Conservation (phyloP, 179 eudicot genomes). For the Vitellaria paradoxa region DNA sequence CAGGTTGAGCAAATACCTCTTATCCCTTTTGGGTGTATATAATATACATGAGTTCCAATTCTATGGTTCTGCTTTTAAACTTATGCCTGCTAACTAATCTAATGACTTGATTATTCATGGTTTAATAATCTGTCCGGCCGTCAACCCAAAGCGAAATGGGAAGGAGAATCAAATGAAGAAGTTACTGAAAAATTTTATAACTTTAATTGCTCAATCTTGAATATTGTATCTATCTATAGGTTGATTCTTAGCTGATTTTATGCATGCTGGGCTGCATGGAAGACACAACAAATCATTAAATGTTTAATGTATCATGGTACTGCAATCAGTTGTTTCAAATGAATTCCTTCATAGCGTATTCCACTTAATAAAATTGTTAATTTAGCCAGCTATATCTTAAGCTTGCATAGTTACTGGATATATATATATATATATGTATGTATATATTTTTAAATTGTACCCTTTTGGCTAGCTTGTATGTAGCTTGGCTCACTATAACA, state of each 20-base stretch:
- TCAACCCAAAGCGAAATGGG: not conserved
- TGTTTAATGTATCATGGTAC: not conserved
- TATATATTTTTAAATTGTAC: not conserved
- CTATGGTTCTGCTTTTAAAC: not conserved
- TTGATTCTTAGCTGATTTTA: not conserved
- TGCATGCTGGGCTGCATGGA: not conserved
- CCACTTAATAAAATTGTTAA: slow-evolving; percentile 2
- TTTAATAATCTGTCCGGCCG: not conserved
- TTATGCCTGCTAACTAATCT: not conserved
- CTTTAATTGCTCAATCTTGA: not conserved
- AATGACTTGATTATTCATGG: slow-evolving; percentile 1
- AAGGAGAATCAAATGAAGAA: not conserved
- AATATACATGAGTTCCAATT: not conserved
- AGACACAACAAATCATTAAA: not conserved
- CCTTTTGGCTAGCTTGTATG: not conserved
- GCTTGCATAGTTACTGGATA: not conserved
- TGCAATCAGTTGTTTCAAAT: slow-evolving; percentile 7
- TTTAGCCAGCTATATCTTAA: not conserved
- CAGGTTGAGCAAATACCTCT: not conserved
- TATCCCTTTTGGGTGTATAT: not conserved
- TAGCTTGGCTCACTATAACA: not conserved
- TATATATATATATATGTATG: too few species aligned
- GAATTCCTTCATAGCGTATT: not conserved
- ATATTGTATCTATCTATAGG: not conserved
- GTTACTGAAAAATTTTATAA: not conserved